These are phyloP conservation scores for Populus hybrid DNA, from an alignment of 441 rosid species.

Conservation along the genomic window DNA sequence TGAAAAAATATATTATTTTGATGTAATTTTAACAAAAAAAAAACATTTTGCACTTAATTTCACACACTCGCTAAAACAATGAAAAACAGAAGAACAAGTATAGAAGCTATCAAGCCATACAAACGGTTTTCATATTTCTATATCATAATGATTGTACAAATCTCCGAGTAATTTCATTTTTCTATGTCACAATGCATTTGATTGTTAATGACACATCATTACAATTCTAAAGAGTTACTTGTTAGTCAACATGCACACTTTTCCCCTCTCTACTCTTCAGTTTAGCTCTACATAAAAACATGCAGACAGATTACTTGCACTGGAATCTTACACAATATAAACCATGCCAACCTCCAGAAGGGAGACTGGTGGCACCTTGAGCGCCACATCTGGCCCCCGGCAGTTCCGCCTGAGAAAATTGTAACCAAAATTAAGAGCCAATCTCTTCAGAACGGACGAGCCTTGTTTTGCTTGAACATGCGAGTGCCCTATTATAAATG, in stretches of 20 bases:
- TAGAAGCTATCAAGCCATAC: no score
- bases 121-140: no score
- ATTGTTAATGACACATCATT: background rate
- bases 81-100: background rate
- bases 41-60: no score
- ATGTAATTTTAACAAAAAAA: no score
- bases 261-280: conserved; percentile 5
- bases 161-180: background rate
- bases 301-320: conserved; percentile 10
- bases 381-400: conserved; percentile 91
- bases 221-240: background rate
- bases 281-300: background rate
- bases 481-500: conserved; percentile 90
- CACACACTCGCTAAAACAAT: background rate
- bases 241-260: conserved; percentile 2
- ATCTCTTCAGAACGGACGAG: conserved; percentile 67
- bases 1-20: no score
- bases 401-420: conserved; percentile 90
- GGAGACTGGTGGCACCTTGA: conserved; percentile 90
- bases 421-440: conserved; percentile 81
- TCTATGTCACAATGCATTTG: conserved; percentile 5
- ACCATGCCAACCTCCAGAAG: conserved; percentile 97
- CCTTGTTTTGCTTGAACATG: conserved; percentile 91
- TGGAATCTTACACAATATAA: conserved; percentile 57
- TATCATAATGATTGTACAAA: no score